Evolutionary conservation across 2,329 filamentous ascomycete genomes (phyloP).

Genomic region (Scedosporium apiospermum): DNA sequence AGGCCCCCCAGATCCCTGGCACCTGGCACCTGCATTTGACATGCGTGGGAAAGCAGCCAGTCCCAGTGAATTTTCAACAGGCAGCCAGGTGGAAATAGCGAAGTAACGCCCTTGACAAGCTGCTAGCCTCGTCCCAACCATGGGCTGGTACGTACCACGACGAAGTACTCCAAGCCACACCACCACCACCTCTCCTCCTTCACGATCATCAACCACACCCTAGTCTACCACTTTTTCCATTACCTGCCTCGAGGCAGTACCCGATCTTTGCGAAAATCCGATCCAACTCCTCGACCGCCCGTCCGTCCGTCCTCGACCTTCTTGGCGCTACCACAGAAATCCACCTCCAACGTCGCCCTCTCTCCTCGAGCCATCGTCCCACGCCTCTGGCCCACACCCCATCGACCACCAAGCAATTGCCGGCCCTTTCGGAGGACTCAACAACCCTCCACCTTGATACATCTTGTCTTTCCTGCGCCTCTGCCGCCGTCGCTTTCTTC

Average conservation of each 20-base stretch:
- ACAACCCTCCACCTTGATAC: constrained; percentile 3
- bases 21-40: neutral
- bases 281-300: neutral
- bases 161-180: neutral
- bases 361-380: neutral
- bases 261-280: neutral
- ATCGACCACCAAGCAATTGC: neutral
- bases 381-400: neutral
- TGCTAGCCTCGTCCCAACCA: no score
- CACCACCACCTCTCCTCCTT: neutral
- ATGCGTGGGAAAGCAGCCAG: neutral
- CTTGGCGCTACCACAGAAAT: neutral
- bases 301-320: neutral
- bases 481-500: neutral
- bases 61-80: neutral
- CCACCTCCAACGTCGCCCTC: neutral
- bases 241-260: neutral
- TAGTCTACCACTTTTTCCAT: neutral
- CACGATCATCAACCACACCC: neutral
- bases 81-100: neutral
- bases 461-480: neutral
- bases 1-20: neutral
- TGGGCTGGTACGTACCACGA: neutral
- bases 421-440: neutral
- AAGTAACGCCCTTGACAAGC: no score